These are phyloP conservation scores for Rhododendron simsii DNA, from an alignment of 148 eudicot genomes.

Conservation along the genomic window DNA sequence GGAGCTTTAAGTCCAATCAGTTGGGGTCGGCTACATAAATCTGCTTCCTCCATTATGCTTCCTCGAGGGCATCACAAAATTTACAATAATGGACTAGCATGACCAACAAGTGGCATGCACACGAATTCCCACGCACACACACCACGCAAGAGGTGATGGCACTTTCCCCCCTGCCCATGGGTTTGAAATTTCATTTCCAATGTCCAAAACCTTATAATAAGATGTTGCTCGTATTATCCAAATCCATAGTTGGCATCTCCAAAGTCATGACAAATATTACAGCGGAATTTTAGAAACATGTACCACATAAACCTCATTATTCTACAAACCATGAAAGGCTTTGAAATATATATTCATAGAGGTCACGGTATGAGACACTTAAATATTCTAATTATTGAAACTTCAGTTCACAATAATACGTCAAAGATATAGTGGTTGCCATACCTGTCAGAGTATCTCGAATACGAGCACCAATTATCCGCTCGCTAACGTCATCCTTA, in stretches of 20 bases:
- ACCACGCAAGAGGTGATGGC: not conserved
- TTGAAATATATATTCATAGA: not conserved
- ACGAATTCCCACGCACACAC: not conserved
- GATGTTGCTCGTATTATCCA: not conserved
- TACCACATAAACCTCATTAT: not conserved
- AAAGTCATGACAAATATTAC: not conserved
- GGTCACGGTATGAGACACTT: not conserved
- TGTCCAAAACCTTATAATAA: not conserved
- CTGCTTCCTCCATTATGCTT: too few species aligned
- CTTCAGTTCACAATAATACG: not conserved
- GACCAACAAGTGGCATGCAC: not conserved
- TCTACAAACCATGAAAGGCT: not conserved
- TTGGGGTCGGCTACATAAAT: too few species aligned
- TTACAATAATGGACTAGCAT: too few species aligned
- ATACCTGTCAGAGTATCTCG: conserved; percentile 76
- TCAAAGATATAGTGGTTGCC: not conserved
- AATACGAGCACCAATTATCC: conserved; percentile 74
- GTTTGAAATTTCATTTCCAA: not conserved
- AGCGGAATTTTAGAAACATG: not conserved
- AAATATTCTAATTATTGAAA: not conserved
- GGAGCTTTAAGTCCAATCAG: too few species aligned
- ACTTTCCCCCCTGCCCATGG: not conserved
- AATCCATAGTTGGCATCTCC: not conserved
- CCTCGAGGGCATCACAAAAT: too few species aligned
- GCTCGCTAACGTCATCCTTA: conserved; percentile 59